These are phyloP conservation scores for Apiospora malaysiana DNA, from an alignment of 2,329 filamentous ascomycete genomes.

Conservation along the genomic window DNA sequence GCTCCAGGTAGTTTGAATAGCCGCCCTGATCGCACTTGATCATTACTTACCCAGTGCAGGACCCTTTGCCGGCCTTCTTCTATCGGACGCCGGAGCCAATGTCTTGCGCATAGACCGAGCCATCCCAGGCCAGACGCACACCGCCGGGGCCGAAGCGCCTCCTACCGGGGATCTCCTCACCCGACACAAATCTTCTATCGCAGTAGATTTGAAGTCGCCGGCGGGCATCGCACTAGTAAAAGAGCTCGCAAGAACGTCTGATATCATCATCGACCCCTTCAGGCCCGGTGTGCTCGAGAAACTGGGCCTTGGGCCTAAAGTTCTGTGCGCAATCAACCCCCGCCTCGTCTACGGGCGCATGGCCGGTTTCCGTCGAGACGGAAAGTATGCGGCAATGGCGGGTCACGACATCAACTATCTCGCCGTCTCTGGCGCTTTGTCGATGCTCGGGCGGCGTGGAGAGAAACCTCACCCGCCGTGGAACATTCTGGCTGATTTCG, in stretches of 20 bases:
- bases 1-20: slow-evolving; percentile 59
- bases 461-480: slow-evolving; percentile 78
- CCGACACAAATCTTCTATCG: slow-evolving; percentile 80
- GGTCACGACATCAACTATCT: slow-evolving; percentile 98
- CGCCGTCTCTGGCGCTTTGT: slow-evolving; percentile 80
- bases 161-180: slow-evolving; percentile 74
- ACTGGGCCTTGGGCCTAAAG: slow-evolving; percentile 75
- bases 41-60: slow-evolving; percentile 53
- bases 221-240: slow-evolving; percentile 70
- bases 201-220: slow-evolving; percentile 76
- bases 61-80: slow-evolving; percentile 86
- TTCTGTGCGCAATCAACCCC: slow-evolving; percentile 71
- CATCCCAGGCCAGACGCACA: slow-evolving; percentile 49
- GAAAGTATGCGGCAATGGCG: slow-evolving; percentile 85
- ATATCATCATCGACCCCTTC: slow-evolving; percentile 92
- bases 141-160: slow-evolving; percentile 40
- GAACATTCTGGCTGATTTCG: slow-evolving; percentile 91
- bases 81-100: slow-evolving; percentile 87
- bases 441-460: slow-evolving; percentile 72
- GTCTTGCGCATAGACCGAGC: slow-evolving; percentile 85
- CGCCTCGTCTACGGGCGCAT: slow-evolving; percentile 82
- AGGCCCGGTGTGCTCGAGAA: slow-evolving; percentile 90
- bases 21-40: neutral
- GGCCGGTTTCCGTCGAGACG: slow-evolving; percentile 89
- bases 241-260: slow-evolving; percentile 65